Evolutionary conservation across 441 rosid genomes (phyloP).

Genomic region (Adansonia gregorii): DNA sequence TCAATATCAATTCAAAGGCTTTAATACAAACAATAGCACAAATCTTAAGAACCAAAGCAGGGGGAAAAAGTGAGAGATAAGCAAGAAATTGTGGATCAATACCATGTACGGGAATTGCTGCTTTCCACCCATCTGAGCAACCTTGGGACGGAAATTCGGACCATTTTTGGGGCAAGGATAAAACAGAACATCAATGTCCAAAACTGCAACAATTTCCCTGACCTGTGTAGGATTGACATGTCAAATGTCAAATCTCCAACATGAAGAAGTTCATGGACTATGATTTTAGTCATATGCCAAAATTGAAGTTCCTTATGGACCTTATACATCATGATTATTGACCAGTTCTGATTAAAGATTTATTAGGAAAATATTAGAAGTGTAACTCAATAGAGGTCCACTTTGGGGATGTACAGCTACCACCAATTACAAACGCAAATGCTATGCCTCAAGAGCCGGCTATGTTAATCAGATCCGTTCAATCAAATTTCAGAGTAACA

Average conservation of each 20-base stretch:
- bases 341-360: conserved; percentile 2
- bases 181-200: conserved; percentile 89
- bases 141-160: conserved; percentile 86
- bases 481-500: conserved; percentile 12
- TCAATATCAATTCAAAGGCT: not conserved
- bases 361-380: not conserved
- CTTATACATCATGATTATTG: not conserved
- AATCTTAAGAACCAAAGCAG: not conserved
- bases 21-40: not conserved
- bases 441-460: not conserved
- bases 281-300: conserved; percentile 6
- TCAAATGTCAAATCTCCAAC: conserved; percentile 25
- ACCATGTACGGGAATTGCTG: conserved; percentile 95
- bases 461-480: not conserved
- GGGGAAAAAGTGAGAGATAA: not conserved
- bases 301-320: not conserved
- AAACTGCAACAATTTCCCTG: conserved; percentile 82
- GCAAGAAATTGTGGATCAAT: conserved; percentile 3
- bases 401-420: not conserved
- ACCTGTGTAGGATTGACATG: conserved; percentile 53
- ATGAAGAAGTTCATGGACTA: conserved; percentile 16
- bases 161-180: conserved; percentile 94
- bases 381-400: not conserved
- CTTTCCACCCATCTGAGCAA: conserved; percentile 80
- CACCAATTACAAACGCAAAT: conserved; percentile 5